Conservation (phyloP, 306 rosid genomes). For the Mucuna pruriens region DNA sequence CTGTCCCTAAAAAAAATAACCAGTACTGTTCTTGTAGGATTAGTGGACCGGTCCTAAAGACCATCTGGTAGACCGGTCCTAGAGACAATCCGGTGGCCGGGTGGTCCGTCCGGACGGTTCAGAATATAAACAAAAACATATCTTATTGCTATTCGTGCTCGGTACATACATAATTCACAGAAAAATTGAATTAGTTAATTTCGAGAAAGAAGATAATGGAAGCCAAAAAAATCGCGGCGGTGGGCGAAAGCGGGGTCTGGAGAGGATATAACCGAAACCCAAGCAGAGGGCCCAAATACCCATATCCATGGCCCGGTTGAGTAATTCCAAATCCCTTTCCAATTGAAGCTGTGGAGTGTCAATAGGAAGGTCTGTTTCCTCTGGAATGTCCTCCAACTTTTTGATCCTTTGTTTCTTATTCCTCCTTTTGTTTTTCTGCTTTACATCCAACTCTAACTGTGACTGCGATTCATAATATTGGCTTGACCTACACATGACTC, state of each 20-base stretch:
- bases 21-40: too few species aligned
- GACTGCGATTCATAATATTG: neutral
- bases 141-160: too few species aligned
- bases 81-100: too few species aligned
- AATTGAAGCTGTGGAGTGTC: neutral
- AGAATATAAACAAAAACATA: neutral
- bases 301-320: conserved; percentile 23
- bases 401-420: too few species aligned
- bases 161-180: neutral
- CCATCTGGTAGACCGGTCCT: too few species aligned
- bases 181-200: neutral
- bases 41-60: too few species aligned
- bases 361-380: neutral
- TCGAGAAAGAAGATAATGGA: neutral
- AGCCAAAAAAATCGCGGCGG: neutral
- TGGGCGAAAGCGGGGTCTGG: neutral
- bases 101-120: too few species aligned
- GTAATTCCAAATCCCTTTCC: conserved; percentile 40
- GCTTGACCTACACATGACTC: neutral
- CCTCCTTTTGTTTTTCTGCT: too few species aligned
- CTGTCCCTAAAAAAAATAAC: too few species aligned
- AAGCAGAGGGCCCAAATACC: conserved; percentile 35
- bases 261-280: conserved; percentile 19
- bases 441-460: neutral
- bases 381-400: neutral